Percentiles rank a stretch among this genome's conserved stretches.
phyloP scores from a whole-genome alignment of 78 protist species.

The Dictyostelium capitatum region DNA sequence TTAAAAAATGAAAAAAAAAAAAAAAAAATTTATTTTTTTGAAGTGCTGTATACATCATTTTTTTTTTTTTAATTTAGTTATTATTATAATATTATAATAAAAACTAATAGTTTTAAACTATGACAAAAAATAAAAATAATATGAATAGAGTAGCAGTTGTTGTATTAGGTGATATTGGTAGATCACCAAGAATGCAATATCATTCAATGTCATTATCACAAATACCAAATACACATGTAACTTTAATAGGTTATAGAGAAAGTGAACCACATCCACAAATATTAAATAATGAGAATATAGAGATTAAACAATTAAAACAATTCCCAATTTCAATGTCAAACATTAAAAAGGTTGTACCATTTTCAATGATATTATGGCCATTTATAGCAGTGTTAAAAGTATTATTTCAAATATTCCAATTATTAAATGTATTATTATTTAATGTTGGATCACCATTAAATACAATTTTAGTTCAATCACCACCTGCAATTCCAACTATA shows the following conservation, averaged over 20 bases:
- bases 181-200: constrained; percentile 97
- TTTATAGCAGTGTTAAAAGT: constrained; percentile 20
- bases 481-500: constrained; percentile 97
- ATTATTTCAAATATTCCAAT: constrained; percentile 48
- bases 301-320: not conserved
- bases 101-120: not conserved
- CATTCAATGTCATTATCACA: constrained; percentile 91
- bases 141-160: constrained; percentile 87
- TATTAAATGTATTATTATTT: constrained; percentile 24
- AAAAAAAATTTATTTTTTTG: not conserved
- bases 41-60: not conserved
- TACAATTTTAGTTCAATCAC: constrained; percentile 88
- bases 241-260: constrained; percentile 58
- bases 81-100: not conserved
- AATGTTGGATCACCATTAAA: constrained; percentile 23
- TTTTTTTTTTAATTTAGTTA: not conserved
- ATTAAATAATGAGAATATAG: not conserved
- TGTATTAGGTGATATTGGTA: constrained; percentile 98
- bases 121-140: not conserved
- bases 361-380: constrained; percentile 28
- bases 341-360: not conserved
- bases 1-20: not conserved
- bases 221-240: constrained; percentile 5
- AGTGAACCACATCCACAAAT: constrained; percentile 45
- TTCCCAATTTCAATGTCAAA: constrained; percentile 41